Base-by-base conservation (phyloP, 192 early-diverging fungal species). In the Entophlyctis luteolus region DNA sequence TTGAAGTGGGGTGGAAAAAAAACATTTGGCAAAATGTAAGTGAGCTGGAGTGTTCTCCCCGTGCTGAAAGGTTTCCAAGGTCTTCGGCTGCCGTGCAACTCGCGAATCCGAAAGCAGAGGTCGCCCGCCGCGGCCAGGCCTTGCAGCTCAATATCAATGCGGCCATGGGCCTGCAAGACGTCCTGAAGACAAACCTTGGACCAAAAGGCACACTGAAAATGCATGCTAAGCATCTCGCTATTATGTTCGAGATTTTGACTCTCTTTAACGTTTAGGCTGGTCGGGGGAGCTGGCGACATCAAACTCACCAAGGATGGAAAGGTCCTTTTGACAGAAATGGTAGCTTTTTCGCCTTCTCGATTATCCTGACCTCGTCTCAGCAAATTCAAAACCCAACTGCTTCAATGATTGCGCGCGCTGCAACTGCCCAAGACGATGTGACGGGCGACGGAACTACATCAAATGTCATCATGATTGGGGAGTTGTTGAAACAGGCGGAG, bases 371-470 rank as follows among this genome's bases (percentile, higher is more conserved):
- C 36, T 12, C 33, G 5, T 18, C 14, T 32, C 62, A 93, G 93
- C 97, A 99, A 95, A 99, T 99, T 78, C 95, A 96, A 89, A 94
- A 99, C 78, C 97, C 97, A 4, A 96, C 95, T 2, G 97, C 97
- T 25, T 90, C 91, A 59, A 99, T 99, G 97, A 97, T 99, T 76
- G 97, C 97, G 25, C 86, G 94, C 18, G 92, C 97, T n/a, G 94
- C 97, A 1, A 97, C 94, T 23, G 95, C 95, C 28, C 97, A 99
- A 79, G 97, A 99, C 80, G 97, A 99, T 69, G 89, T 98, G 38
- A 97, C 95, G 29, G 97, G 97, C 45, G 97, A 99, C 66, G 97
- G 97, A 50, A 99, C 97, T 22, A 99, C 97, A 2, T 93, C 93
- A 12, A 91, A 98, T 69, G 95, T 99, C 8, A 81, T 99, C 48